phyloP scores from a whole-genome alignment of 2,329 filamentous ascomycete species.

The Colletotrichum lindemuthianum region DNA sequence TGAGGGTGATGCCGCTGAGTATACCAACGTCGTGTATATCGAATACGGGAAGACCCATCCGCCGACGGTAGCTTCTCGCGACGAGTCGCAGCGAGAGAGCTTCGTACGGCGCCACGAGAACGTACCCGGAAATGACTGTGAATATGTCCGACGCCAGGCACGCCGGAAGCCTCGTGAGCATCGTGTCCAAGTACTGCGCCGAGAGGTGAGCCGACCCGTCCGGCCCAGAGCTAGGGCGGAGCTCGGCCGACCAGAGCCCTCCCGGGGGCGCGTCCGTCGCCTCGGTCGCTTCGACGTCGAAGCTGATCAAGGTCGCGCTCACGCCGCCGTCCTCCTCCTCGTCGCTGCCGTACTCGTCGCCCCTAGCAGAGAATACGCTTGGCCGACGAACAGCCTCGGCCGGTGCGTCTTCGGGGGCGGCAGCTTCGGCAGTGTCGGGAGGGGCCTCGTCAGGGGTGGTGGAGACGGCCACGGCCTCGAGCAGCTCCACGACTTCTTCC shows the following conservation, averaged over 20 bases:
- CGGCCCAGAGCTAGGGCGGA: slow-evolving; percentile 58
- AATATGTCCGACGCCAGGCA: slow-evolving; percentile 59
- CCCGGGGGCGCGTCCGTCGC: slow-evolving; percentile 57
- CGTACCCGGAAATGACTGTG: slow-evolving; percentile 52
- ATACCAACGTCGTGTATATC: slow-evolving; percentile 52
- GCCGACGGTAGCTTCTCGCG: slow-evolving; percentile 53
- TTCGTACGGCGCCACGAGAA: slow-evolving; percentile 59
- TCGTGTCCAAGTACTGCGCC: slow-evolving; percentile 56
- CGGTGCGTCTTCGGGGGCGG: slow-evolving; percentile 40
- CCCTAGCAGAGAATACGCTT: slow-evolving; percentile 59
- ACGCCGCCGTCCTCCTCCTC: slow-evolving; percentile 66
- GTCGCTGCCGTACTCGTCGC: slow-evolving; percentile 64
- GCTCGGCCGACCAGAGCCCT: slow-evolving; percentile 68
- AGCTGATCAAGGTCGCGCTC: slow-evolving; percentile 67
- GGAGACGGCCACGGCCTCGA: too few relatives aligned
- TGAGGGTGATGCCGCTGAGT: slow-evolving; percentile 50
- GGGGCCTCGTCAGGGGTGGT: not conserved
- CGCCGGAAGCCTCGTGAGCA: slow-evolving; percentile 61
- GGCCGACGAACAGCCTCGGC: slow-evolving; percentile 51
- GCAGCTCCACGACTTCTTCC: too few relatives aligned
- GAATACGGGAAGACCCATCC: slow-evolving; percentile 48
- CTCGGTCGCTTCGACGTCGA: slow-evolving; percentile 69
- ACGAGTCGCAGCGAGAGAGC: slow-evolving; percentile 56
- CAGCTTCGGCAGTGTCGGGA: slow-evolving; percentile 24
- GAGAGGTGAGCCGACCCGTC: slow-evolving; percentile 43